Percentiles rank a stretch among this genome's conserved stretches.
Evolutionary conservation across 2,329 filamentous ascomycete genomes (phyloP).

Genomic region (Pyrenophora seminiperda): DNA sequence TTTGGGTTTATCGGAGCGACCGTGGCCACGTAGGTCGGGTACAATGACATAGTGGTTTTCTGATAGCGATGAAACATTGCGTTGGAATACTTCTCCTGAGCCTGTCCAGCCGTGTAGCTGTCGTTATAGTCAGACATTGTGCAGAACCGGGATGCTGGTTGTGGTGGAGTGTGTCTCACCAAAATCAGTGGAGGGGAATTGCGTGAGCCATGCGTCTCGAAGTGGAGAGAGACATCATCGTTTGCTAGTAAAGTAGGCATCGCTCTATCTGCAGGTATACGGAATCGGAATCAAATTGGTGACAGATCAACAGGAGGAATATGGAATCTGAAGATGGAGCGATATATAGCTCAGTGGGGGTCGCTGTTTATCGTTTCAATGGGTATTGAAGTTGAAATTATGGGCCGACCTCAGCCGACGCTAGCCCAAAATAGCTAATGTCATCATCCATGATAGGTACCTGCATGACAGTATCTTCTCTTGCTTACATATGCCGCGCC

Average conservation of each 20-base stretch:
- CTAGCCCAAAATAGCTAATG: no score
- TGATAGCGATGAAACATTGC: constrained; percentile 20
- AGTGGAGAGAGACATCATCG: constrained; percentile 20
- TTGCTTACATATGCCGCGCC: no score
- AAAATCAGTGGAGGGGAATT: constrained; percentile 16
- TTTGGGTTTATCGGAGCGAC: constrained; percentile 29
- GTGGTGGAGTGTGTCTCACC: constrained; percentile 8
- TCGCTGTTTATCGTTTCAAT: no score
- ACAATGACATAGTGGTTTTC: constrained; percentile 18
- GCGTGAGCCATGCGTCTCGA: constrained; percentile 16
- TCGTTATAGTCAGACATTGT: neutral
- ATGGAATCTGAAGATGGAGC: no score
- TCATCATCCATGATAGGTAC: no score
- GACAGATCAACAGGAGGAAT: no score
- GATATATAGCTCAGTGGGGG: no score
- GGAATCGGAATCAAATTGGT: no score
- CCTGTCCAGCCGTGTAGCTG: constrained; percentile 39
- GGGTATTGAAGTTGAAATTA: no score
- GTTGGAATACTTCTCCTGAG: constrained; percentile 26
- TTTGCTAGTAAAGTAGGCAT: constrained; percentile 27
- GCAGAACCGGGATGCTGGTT: neutral
- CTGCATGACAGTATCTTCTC: no score
- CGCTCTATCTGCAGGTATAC: neutral
- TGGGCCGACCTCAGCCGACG: no score
- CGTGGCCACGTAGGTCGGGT: constrained; percentile 36